A percentile compares a stretch with the other conserved stretches of the same genome.
phyloP scores from a whole-genome alignment of 2,329 filamentous ascomycete species.

The Exophiala sp. region DNA sequence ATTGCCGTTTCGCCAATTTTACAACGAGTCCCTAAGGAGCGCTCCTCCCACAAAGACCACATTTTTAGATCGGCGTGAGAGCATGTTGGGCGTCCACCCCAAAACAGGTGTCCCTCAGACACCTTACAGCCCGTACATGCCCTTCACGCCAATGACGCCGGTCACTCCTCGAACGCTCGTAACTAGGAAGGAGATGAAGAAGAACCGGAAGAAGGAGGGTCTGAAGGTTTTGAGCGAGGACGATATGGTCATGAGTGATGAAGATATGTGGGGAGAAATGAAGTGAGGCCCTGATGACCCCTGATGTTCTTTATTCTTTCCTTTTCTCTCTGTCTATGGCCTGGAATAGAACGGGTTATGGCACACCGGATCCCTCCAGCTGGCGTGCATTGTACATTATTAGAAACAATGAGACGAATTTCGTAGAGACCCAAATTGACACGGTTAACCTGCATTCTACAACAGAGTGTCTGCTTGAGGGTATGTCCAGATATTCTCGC shows the following conservation, averaged over 20 bases:
- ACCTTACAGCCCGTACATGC: conserved; percentile 51
- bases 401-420: not conserved
- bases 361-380: not conserved
- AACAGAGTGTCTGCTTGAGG: too few relatives aligned
- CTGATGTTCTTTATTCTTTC: not conserved
- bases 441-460: too few relatives aligned
- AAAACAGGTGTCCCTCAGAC: conserved; percentile 46
- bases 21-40: conserved; percentile 36
- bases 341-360: not conserved
- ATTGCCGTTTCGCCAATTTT: conserved; percentile 45
- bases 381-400: not conserved
- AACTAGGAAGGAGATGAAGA: conserved; percentile 42
- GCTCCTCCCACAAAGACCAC: conserved; percentile 49
- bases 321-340: not conserved
- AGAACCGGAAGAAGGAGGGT: conserved; percentile 41
- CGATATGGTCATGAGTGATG: conserved; percentile 44
- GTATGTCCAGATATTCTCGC: too few relatives aligned
- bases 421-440: not conserved
- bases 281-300: conserved; percentile 2
- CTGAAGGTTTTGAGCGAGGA: conserved; percentile 45
- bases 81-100: conserved; percentile 35
- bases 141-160: conserved; percentile 48
- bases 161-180: conserved; percentile 41
- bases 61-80: conserved; percentile 43
- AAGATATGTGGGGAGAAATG: conserved; percentile 44